A percentile compares a stretch with the other conserved stretches of the same genome.
phyloP scores from a whole-genome alignment of 2,329 filamentous ascomycete species.

The Aspergillus alliaceus region DNA sequence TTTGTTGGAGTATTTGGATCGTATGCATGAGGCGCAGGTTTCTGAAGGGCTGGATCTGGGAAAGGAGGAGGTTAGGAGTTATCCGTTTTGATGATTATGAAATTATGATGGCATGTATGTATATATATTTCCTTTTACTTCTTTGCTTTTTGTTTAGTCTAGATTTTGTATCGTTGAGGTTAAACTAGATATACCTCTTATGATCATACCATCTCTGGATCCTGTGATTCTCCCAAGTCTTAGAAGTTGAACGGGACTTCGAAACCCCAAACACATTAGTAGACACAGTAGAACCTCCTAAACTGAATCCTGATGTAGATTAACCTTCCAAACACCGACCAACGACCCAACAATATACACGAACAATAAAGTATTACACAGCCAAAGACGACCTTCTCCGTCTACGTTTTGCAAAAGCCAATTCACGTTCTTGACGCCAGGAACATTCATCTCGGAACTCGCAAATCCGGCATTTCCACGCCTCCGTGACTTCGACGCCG shows the following conservation, averaged over 20 bases:
- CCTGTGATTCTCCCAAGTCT: background rate
- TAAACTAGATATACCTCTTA: background rate
- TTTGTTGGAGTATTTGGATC: slow-evolving; percentile 73
- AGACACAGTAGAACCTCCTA: background rate
- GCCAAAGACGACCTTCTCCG: slow-evolving; percentile 19
- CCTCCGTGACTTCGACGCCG: slow-evolving; percentile 80
- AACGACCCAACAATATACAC: background rate
- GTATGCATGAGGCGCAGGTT: slow-evolving; percentile 71
- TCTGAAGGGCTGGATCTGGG: slow-evolving; percentile 63
- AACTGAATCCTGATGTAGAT: background rate
- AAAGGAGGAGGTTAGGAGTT: slow-evolving; percentile 59
- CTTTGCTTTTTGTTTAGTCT: background rate
- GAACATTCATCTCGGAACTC: slow-evolving; percentile 77
- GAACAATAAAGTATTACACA: background rate
- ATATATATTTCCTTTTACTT: background rate
- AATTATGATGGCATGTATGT: slow-evolving; percentile 33
- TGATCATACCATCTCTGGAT: background rate
- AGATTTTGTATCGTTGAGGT: background rate
- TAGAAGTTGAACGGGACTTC: background rate
- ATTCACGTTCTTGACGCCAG: slow-evolving; percentile 73
- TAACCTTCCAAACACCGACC: background rate
- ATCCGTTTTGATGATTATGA: slow-evolving; percentile 63
- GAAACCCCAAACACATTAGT: background rate
- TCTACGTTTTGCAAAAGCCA: slow-evolving; percentile 49
- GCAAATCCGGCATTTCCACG: slow-evolving; percentile 83